These are phyloP conservation scores for Boletellus ananas DNA, from an alignment of 768 basidiomycete species.

Conservation along the genomic window DNA sequence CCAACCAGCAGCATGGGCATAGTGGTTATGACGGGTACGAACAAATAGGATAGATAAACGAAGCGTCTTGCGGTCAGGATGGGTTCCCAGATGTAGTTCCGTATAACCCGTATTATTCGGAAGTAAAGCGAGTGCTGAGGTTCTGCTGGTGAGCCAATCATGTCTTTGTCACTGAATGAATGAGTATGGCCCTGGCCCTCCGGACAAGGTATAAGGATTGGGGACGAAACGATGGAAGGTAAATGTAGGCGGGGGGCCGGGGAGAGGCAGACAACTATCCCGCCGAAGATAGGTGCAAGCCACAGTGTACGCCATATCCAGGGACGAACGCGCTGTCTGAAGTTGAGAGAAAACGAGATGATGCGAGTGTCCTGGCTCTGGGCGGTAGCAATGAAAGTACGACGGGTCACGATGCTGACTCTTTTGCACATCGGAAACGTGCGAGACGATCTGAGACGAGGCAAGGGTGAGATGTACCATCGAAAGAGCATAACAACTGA, in stretches of 20 bases:
- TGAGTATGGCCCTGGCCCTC: constrained; percentile 9
- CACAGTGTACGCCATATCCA: constrained; percentile 37
- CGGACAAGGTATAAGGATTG: constrained; percentile 45
- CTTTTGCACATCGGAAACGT: constrained; percentile 6
- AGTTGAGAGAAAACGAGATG: constrained; percentile 8
- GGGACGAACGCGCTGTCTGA: constrained; percentile 25
- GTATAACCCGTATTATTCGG: constrained; percentile 46
- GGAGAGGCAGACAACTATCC: constrained; percentile 48
- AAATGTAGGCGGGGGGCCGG: constrained; percentile 40
- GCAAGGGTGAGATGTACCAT: constrained; percentile 22
- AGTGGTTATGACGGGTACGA: constrained; percentile 80
- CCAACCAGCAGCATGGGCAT: constrained; percentile 82
- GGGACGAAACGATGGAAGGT: constrained; percentile 48
- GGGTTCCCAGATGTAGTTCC: constrained; percentile 73
- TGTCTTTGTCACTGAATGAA: constrained; percentile 24
- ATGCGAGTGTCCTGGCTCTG: constrained; percentile 8
- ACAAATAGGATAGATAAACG: constrained; percentile 75
- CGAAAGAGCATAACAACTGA: constrained; percentile 24
- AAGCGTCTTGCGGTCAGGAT: constrained; percentile 80
- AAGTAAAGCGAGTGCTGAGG: constrained; percentile 43
- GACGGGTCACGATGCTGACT: constrained; percentile 13
- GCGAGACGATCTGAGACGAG: constrained; percentile 24
- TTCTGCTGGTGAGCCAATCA: constrained; percentile 71
- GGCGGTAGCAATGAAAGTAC: constrained; percentile 17
- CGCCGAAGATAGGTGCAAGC: constrained; percentile 56